Base-by-base conservation (phyloP, 441 rosid genomes). In the Erysimum cheiri region DNA sequence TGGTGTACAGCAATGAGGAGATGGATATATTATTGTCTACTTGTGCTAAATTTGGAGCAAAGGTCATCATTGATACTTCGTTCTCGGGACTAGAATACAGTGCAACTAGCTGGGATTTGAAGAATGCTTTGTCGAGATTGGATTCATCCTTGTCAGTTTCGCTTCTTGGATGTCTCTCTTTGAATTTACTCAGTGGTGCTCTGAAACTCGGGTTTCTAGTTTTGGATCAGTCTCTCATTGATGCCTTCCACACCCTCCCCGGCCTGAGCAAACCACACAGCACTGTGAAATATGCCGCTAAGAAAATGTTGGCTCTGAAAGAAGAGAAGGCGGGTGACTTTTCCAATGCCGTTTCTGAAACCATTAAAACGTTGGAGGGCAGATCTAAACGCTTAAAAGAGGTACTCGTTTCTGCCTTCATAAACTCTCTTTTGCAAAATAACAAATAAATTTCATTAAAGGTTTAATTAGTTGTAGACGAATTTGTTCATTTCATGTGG, bases 201-300 rank as follows among this genome's bases (percentile, higher is more conserved):
- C 77, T 91, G 49, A 83, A 84, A 77, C 87, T 89, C 33, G 87
- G 93, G 47, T 91, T 80, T 80, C 77, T 89, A 71, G 85, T 85
- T 70, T 80, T 88, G 59, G 84, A 85, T 71, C 73, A 84, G 47
- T 80, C 85, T 50, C 60, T 87, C 50, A 79, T 84, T 43, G 89
- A 93, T 67, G 75, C 83, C 39, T 85, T 93, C 79, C 70, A 79
- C 72, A 80, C 85, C 71, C 92, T 89, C 73, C 88, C 96, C n/a
- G 97, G 95, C 60, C 78, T 93, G 62, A 85, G 92, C 86, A 89
- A 91, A 79, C 98, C 98, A 53, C 98, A 91, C 76, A 73, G 86
- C 71, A 93, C 97, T 8, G 88, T 83, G 60, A 88, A 81, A 73
- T 89, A 91, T 64, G 94, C 95, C 4, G 78, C 90, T 66, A 93